Evolutionary conservation across 495 filamentous ascomycete genomes (phyloP).

Genomic region (Cercophora scortea): DNA sequence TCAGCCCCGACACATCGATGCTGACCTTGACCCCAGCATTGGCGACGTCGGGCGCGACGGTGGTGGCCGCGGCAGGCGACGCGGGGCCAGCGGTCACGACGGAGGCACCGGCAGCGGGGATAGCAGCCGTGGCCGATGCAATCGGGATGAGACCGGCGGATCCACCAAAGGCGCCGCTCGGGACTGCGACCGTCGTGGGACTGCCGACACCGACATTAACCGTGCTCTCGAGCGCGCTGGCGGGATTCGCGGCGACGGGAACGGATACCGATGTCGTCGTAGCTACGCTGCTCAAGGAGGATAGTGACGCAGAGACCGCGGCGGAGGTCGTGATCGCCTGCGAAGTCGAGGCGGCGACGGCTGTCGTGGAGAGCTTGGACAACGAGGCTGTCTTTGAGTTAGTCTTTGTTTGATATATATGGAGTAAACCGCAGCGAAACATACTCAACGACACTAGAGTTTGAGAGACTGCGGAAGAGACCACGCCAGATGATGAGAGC

Average conservation of each 20-base stretch:
- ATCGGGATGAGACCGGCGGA: conserved; percentile 12
- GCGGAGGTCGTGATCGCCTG: not conserved
- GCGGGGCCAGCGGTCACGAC: conserved; percentile 4
- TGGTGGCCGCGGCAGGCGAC: not conserved
- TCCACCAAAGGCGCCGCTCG: conserved; percentile 18
- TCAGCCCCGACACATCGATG: conserved; percentile 25
- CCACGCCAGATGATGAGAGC: too few relatives aligned
- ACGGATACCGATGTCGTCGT: not conserved
- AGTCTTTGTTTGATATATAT: not conserved
- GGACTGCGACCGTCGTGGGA: not conserved
- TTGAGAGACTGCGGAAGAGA: not conserved
- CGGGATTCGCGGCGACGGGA: not conserved
- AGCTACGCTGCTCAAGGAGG: not conserved
- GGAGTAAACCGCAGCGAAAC: not conserved
- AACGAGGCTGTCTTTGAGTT: not conserved
- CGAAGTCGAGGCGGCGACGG: not conserved
- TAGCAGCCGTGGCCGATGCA: conserved; percentile 1
- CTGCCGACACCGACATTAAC: not conserved
- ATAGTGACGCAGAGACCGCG: not conserved
- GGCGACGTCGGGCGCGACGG: conserved; percentile 13
- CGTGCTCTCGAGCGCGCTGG: not conserved
- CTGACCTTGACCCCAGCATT: conserved; percentile 11
- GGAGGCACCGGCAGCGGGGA: not conserved
- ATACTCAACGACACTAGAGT: not conserved
- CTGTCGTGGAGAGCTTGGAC: not conserved